Conservation (phyloP, 1,284 basidiomycete genomes). For the Pulchroboletus neoregius region DNA sequence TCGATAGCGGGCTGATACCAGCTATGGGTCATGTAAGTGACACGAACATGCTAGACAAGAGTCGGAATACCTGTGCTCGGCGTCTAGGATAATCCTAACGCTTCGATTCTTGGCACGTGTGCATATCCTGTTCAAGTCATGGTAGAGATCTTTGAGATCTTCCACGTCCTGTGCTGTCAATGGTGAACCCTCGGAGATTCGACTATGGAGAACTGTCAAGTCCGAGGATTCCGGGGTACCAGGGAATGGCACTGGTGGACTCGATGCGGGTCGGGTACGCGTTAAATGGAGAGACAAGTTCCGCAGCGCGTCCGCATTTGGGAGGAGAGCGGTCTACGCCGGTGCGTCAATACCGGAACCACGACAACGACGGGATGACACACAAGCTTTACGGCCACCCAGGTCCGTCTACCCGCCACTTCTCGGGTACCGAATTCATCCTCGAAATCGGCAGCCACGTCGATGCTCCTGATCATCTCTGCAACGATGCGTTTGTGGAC, state of each 20-base stretch:
- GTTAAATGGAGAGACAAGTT: constrained; percentile 30
- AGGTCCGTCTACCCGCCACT: constrained; percentile 54
- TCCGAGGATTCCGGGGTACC: constrained; percentile 30
- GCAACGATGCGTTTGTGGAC: constrained; percentile 59
- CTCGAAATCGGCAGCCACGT: constrained; percentile 79
- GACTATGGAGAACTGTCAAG: constrained; percentile 19
- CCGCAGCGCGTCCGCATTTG: constrained; percentile 25
- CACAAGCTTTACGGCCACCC: constrained; percentile 81
- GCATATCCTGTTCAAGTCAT: constrained; percentile 59
- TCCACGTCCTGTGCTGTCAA: constrained; percentile 53
- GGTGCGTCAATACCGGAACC: constrained; percentile 44
- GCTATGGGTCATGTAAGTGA: constrained; percentile 31
- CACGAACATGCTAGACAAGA: not conserved
- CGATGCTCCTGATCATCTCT: constrained; percentile 72
- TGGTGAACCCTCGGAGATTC: constrained; percentile 36
- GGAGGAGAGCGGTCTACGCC: constrained; percentile 35
- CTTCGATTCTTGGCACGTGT: constrained; percentile 53
- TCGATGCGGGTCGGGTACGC: constrained; percentile 18
- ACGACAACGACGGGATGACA: constrained; percentile 20
- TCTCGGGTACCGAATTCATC: constrained; percentile 39
- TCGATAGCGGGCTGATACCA: constrained; percentile 87
- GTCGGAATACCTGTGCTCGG: constrained; percentile 62
- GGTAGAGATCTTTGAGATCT: constrained; percentile 56
- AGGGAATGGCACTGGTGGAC: constrained; percentile 26
- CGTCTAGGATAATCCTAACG: constrained; percentile 73